Conservation (phyloP, 768 basidiomycete species). For the Filobasidium wieringae region DNA sequence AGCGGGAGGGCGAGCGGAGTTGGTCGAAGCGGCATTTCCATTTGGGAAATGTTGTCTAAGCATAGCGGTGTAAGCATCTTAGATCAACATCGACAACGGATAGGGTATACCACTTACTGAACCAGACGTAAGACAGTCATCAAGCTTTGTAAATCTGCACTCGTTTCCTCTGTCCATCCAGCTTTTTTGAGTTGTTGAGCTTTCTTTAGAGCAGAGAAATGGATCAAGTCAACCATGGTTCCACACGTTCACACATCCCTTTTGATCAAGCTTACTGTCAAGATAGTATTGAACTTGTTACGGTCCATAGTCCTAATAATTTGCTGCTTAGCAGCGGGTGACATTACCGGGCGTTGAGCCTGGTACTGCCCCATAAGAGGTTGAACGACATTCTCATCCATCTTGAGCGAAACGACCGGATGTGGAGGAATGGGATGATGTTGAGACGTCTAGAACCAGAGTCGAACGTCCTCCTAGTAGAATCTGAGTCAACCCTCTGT, state of each 20-base stretch:
- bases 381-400: too few species aligned
- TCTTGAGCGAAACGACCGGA: too few species aligned
- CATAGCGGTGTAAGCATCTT: background rate
- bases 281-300: slow-evolving; percentile 1
- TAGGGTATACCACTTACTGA: background rate
- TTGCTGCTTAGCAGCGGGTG: background rate
- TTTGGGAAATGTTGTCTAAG: background rate
- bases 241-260: too few species aligned
- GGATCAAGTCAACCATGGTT: too few species aligned
- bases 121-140: slow-evolving; percentile 9
- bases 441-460: too few species aligned
- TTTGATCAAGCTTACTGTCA: background rate
- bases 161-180: slow-evolving; percentile 15
- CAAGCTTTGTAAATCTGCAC: slow-evolving; percentile 4
- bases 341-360: too few species aligned
- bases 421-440: too few species aligned
- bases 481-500: too few species aligned
- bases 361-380: too few species aligned
- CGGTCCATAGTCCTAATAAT: background rate
- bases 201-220: too few species aligned
- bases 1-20: too few species aligned
- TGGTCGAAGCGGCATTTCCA: background rate
- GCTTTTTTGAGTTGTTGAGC: slow-evolving; percentile 3
- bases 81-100: background rate
- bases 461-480: too few species aligned